Conservation (phyloP, 176 grass and related monocot genomes). For the Oryza brachyantha region DNA sequence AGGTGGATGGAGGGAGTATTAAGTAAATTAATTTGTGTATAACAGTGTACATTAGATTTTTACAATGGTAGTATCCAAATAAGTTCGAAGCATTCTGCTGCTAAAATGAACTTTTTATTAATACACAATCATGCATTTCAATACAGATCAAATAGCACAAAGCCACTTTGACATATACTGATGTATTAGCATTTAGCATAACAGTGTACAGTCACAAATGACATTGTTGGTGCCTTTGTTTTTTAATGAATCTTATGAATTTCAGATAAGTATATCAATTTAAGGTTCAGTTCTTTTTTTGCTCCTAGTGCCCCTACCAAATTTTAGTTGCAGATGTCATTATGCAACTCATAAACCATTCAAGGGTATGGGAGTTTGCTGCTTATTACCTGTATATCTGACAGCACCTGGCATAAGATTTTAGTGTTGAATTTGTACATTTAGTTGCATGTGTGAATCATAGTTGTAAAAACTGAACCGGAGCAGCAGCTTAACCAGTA, state of each 20-base stretch:
- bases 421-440: neutral
- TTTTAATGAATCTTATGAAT: neutral
- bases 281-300: neutral
- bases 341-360: too few species aligned
- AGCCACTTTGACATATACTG: neutral
- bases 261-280: neutral
- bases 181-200: neutral
- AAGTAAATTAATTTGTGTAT: neutral
- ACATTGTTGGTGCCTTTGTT: neutral
- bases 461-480: neutral
- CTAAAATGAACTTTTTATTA: neutral
- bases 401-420: neutral
- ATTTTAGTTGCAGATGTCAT: neutral
- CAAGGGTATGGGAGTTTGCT: neutral
- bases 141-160: neutral
- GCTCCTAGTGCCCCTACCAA: neutral
- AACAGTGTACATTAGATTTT: neutral
- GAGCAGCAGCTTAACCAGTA: too few species aligned
- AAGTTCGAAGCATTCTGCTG: neutral
- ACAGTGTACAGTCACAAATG: neutral
- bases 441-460: neutral
- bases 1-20: too few species aligned
- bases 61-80: neutral
- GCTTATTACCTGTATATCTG: neutral
- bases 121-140: conserved; percentile 1